phyloP scores from a whole-genome alignment of 2,329 filamentous ascomycete species.

The Pseudogymnoascus sp. region DNA sequence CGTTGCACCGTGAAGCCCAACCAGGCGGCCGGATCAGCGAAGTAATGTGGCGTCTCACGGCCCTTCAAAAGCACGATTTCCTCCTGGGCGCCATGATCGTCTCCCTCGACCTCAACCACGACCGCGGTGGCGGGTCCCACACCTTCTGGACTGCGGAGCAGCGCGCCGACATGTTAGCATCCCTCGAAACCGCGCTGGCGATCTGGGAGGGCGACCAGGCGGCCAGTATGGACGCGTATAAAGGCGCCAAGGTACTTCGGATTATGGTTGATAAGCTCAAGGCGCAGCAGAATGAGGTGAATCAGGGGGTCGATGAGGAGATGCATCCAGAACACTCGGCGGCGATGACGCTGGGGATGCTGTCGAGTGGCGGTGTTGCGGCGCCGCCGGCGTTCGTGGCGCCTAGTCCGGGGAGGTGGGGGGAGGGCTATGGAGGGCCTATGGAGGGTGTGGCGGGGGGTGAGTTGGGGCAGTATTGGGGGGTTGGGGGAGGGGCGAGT shows the following conservation, averaged over 20 bases:
- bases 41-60: slow-evolving; percentile 63
- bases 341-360: slow-evolving; percentile 61
- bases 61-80: slow-evolving; percentile 76
- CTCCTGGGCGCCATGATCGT: slow-evolving; percentile 78
- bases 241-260: slow-evolving; percentile 70
- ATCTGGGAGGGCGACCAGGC: slow-evolving; percentile 78
- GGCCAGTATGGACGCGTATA: slow-evolving; percentile 79
- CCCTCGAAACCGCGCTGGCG: slow-evolving; percentile 60
- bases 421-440: slow-evolving; percentile 20
- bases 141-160: slow-evolving; percentile 49
- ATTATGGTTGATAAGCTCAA: slow-evolving; percentile 78
- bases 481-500: slow-evolving; percentile 29
- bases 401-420: slow-evolving; percentile 27
- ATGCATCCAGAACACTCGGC: slow-evolving; percentile 56
- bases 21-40: slow-evolving; percentile 61
- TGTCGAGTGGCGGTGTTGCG: slow-evolving; percentile 53
- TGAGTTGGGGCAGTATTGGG: slow-evolving; percentile 28
- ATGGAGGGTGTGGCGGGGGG: slow-evolving; percentile 24
- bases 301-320: slow-evolving; percentile 30
- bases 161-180: slow-evolving; percentile 65
- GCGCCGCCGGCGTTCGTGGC: slow-evolving; percentile 27
- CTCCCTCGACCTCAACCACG: slow-evolving; percentile 71
- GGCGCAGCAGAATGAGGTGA: slow-evolving; percentile 3
- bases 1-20: slow-evolving; percentile 65
- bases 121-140: slow-evolving; percentile 23